Percentiles rank a stretch among this genome's conserved stretches.
Conservation (phyloP, 345 rosid species). For the Moringa oleifera region DNA sequence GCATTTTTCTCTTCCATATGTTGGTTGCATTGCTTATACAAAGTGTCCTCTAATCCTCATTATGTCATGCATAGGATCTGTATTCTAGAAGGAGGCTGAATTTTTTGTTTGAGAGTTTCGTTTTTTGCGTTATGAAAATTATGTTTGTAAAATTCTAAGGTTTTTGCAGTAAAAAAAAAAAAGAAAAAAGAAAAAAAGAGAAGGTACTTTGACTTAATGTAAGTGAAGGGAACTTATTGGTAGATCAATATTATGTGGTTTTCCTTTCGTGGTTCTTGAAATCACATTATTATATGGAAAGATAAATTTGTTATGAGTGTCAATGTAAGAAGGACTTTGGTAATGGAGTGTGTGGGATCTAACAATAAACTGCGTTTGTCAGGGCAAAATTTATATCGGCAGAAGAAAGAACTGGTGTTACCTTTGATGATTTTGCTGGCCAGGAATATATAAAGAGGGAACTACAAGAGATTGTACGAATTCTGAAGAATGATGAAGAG, state of each 20-base stretch:
- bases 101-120: background rate
- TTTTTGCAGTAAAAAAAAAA: background rate
- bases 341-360: background rate
- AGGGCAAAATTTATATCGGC: conserved; percentile 96
- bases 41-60: background rate
- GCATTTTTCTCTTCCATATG: background rate
- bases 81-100: background rate
- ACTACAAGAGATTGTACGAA: conserved; percentile 84
- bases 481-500: conserved; percentile 87
- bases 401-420: conserved; percentile 89
- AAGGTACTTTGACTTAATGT: too few species aligned
- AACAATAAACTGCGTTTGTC: conserved; percentile 16
- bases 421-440: conserved; percentile 97
- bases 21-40: background rate
- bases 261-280: too few species aligned
- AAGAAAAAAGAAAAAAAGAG: background rate
- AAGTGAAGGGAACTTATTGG: too few species aligned
- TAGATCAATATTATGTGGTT: too few species aligned
- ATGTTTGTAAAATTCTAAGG: background rate
- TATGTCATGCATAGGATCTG: background rate
- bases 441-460: conserved; percentile 94
- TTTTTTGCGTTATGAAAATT: background rate
- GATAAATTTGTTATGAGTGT: too few species aligned
- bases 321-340: background rate
- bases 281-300: too few species aligned